Base-by-base conservation (phyloP, 2,329 filamentous ascomycete genomes). In the Epichloe typhina region DNA sequence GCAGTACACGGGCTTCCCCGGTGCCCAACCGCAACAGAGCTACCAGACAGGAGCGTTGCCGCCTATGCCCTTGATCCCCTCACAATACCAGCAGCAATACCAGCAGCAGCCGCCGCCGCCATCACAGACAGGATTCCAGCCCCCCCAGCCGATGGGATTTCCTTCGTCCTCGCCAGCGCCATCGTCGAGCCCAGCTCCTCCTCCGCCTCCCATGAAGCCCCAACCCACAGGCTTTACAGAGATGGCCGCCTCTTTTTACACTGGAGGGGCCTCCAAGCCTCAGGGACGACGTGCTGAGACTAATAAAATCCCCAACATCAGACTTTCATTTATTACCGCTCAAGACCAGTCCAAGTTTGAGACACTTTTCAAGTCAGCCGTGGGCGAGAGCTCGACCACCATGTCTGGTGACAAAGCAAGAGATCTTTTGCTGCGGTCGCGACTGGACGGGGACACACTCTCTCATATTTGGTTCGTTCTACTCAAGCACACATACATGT, bases 261-360 rank as follows among this genome's bases (percentile, higher is more conserved):
- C 75, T 0, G 70, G 70, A 5, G 69, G 71, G 26, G 62, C 66
- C 48, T 57, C 71, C 40, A 70, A 73, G 51, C 62, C 76, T 2
- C 67, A 69, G 56, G 69, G 71, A 26, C 68, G 71, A 55, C 64
- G 72, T 53, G 65, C 72, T 7, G 67, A 72, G 60, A 66, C 73
- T 12, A 83, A 79, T 59, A 93, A 86, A 71, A 96, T 98, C 51
- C 93, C 93, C 31, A 97, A 86, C 64, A 94, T 97, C 57, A 80
- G 93, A 47, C 72, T 98, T 54, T 95, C 90, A 3, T 98, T 98
- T 66, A 95, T 98, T 62, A 96, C 91, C 3, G 90, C 88, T 26
- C 82, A 85, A 61, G 93, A 98, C 64, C 93, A 98, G 69, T 80
- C 88, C 62, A 96, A 95, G 70, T 98, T 98, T 61, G 93, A 98